These are phyloP conservation scores for Penicillium olsonii DNA, from an alignment of 2,329 filamentous ascomycete genomes.

Conservation along the genomic window DNA sequence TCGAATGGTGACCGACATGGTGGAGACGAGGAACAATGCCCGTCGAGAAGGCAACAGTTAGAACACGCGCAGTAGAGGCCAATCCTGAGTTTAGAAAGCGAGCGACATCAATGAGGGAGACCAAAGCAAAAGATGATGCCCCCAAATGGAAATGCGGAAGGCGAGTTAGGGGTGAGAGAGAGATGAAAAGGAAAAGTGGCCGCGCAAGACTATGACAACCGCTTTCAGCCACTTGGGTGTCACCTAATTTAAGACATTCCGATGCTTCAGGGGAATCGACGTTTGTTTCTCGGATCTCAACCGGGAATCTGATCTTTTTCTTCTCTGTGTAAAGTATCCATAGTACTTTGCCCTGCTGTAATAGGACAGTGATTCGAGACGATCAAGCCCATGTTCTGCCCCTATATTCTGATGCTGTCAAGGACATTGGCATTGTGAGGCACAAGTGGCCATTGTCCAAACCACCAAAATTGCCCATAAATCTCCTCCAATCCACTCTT, in stretches of 20 bases:
- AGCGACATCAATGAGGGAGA: constrained; percentile 10
- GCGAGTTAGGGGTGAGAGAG: constrained; percentile 5
- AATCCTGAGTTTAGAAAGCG: constrained; percentile 6
- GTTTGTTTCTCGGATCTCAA: too few relatives aligned
- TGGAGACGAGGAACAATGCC: constrained; percentile 11
- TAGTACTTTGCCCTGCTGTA: too few relatives aligned
- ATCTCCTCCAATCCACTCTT: background rate
- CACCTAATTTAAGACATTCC: constrained; percentile 18
- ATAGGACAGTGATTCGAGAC: too few relatives aligned
- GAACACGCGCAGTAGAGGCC: constrained; percentile 5
- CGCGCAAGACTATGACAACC: constrained; percentile 25
- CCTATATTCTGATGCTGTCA: background rate
- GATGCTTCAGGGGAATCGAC: constrained; percentile 10
- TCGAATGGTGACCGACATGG: constrained; percentile 28
- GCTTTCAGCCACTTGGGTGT: constrained; percentile 25
- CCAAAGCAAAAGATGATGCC: background rate
- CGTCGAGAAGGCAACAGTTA: constrained; percentile 10
- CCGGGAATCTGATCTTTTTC: too few relatives aligned
- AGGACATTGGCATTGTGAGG: background rate
- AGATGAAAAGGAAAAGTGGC: constrained; percentile 15
- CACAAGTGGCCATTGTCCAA: background rate
- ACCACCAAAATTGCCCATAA: background rate
- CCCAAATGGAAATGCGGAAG: constrained; percentile 1
- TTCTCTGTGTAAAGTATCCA: background rate
- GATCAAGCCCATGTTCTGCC: background rate